A percentile compares a stretch with the other conserved stretches of the same genome.
These are phyloP conservation scores for Casuarina glauca DNA, from an alignment of 306 rosid species.

Conservation along the genomic window DNA sequence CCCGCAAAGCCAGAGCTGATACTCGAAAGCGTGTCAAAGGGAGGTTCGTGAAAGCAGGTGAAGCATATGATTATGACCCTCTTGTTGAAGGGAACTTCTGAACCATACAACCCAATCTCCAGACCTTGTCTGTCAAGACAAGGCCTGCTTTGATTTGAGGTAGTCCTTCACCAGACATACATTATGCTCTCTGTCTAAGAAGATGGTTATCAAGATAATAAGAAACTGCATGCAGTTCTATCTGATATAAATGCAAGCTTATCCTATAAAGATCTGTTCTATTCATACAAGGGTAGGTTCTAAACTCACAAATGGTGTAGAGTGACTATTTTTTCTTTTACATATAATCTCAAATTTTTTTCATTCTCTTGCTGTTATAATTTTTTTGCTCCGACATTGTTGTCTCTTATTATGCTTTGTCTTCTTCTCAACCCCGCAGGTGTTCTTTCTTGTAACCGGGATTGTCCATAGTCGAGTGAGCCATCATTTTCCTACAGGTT, in stretches of 20 bases:
- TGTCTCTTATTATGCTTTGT: slow-evolving; percentile 19
- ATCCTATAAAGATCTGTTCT: not conserved
- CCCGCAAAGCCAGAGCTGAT: slow-evolving; percentile 94
- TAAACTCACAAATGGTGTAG: not conserved
- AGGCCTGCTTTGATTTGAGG: slow-evolving; percentile 29
- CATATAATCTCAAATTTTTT: not conserved
- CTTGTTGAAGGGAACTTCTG: slow-evolving; percentile 37
- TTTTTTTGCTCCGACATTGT: not conserved
- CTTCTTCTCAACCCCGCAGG: slow-evolving; percentile 26
- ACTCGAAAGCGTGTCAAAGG: slow-evolving; percentile 91
- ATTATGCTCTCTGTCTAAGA: slow-evolving; percentile 23
- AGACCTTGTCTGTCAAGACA: slow-evolving; percentile 29
- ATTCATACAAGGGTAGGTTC: not conserved
- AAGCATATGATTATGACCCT: slow-evolving; percentile 80
- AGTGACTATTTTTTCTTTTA: not conserved
- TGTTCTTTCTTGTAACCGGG: slow-evolving; percentile 17
- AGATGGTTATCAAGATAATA: slow-evolving; percentile 9
- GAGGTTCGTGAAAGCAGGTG: slow-evolving; percentile 82
- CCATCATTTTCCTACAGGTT: slow-evolving; percentile 8
- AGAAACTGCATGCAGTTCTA: slow-evolving; percentile 9
- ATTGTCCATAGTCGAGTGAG: not conserved
- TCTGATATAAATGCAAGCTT: not conserved
- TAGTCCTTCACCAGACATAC: slow-evolving; percentile 24
- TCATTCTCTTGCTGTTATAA: not conserved
- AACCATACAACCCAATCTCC: slow-evolving; percentile 28